Evolutionary conservation across 1,139 yeast species (phyloP).

Genomic region (Taphrina communis): DNA sequence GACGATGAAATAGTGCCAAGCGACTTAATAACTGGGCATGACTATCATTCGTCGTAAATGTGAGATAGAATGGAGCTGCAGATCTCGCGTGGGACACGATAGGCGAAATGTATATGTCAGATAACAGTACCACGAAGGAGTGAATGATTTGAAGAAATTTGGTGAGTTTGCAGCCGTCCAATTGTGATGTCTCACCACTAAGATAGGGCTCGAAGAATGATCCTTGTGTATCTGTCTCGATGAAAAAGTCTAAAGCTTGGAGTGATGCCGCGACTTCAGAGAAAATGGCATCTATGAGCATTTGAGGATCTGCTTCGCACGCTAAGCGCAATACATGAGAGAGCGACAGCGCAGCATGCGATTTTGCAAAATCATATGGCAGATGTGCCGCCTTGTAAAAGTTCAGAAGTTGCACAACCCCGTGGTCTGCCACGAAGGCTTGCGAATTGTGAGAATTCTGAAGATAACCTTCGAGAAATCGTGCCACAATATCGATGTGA

Average conservation of each 20-base stretch:
- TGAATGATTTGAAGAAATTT: slow-evolving; percentile 39
- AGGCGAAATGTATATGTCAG: slow-evolving; percentile 44
- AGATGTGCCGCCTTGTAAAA: slow-evolving; percentile 49
- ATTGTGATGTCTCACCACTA: neutral
- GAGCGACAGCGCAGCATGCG: slow-evolving; percentile 49
- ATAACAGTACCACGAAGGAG: slow-evolving; percentile 43
- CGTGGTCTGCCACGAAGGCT: slow-evolving; percentile 51
- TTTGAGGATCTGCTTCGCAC: slow-evolving; percentile 42
- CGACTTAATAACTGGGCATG: slow-evolving; percentile 42
- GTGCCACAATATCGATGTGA: slow-evolving; percentile 47
- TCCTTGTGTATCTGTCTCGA: neutral
- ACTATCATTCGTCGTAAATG: slow-evolving; percentile 43
- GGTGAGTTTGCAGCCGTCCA: slow-evolving; percentile 6
- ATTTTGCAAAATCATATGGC: slow-evolving; percentile 53
- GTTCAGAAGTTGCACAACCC: slow-evolving; percentile 48
- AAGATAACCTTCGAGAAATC: slow-evolving; percentile 51
- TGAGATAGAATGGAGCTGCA: slow-evolving; percentile 45
- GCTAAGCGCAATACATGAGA: slow-evolving; percentile 45
- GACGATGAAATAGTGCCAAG: slow-evolving; percentile 45
- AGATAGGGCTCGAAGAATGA: slow-evolving; percentile 42
- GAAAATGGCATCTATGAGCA: slow-evolving; percentile 41
- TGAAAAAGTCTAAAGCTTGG: slow-evolving; percentile 9
- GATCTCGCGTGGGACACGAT: slow-evolving; percentile 44
- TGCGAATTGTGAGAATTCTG: slow-evolving; percentile 50
- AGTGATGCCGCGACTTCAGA: slow-evolving; percentile 35